phyloP scores from a whole-genome alignment of 2,329 filamentous ascomycete species.

The Chaetomium strumarium region DNA sequence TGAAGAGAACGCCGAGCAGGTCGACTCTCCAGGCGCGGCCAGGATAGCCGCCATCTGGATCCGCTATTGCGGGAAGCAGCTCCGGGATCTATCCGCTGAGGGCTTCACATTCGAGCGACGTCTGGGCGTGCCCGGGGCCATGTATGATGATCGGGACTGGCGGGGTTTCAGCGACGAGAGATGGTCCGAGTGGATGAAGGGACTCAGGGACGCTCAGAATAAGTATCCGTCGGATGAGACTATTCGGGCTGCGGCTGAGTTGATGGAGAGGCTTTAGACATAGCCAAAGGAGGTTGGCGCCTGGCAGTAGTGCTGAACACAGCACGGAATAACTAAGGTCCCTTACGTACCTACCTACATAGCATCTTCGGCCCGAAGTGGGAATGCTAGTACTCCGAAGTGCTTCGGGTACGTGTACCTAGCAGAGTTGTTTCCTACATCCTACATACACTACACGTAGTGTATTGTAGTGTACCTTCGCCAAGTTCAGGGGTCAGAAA shows the following conservation, averaged over 20 bases:
- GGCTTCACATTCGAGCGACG: constrained; percentile 14
- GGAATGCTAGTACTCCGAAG: too few relatives aligned
- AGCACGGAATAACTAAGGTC: too few relatives aligned
- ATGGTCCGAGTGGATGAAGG: constrained; percentile 25
- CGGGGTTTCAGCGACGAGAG: constrained; percentile 27
- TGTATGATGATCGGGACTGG: constrained; percentile 23
- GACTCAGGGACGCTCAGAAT: constrained; percentile 12
- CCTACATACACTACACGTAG: too few relatives aligned
- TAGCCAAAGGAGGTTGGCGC: too few relatives aligned
- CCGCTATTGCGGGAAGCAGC: constrained; percentile 12
- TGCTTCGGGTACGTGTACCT: too few relatives aligned
- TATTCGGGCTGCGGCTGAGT: background rate
- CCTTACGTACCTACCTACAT: too few relatives aligned
- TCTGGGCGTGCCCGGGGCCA: constrained; percentile 17
- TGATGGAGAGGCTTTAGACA: background rate
- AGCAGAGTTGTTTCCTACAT: too few relatives aligned
- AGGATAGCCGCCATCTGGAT: constrained; percentile 26
- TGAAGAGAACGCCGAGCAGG: constrained; percentile 16
- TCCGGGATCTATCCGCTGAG: constrained; percentile 18
- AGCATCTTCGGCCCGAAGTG: too few relatives aligned
- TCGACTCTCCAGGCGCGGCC: constrained; percentile 14
- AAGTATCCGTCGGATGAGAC: background rate
- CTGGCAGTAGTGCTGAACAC: too few relatives aligned
- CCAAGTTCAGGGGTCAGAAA: too few relatives aligned
- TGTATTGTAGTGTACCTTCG: too few relatives aligned